Percentiles rank a stretch among this genome's conserved stretches.
phyloP scores from a whole-genome alignment of 768 basidiomycete species.

The Austroboletus festivus region DNA sequence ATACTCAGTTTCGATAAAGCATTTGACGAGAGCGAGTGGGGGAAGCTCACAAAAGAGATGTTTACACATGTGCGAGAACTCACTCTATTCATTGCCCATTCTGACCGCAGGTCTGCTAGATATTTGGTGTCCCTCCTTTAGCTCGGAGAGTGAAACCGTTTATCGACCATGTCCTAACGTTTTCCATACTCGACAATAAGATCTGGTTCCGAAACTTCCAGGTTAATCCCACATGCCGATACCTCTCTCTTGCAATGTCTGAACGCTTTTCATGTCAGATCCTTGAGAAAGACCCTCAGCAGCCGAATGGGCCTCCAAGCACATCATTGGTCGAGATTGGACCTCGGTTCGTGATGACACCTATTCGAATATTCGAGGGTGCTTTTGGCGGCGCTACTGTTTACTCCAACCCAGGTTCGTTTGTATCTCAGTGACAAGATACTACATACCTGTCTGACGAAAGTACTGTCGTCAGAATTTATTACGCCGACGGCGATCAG shows the following conservation, averaged over 20 bases:
- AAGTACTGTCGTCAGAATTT: slow-evolving; percentile 69
- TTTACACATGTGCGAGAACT: slow-evolving; percentile 75
- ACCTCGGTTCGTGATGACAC: slow-evolving; percentile 94
- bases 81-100: neutral
- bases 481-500: slow-evolving; percentile 83
- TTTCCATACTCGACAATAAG: slow-evolving; percentile 92
- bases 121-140: slow-evolving; percentile 91
- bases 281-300: slow-evolving; percentile 88
- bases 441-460: neutral
- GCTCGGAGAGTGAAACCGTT: slow-evolving; percentile 94
- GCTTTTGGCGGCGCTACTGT: slow-evolving; percentile 94
- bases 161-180: slow-evolving; percentile 95
- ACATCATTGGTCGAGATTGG: slow-evolving; percentile 95
- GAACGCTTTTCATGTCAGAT: slow-evolving; percentile 51
- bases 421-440: neutral
- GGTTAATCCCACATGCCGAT: slow-evolving; percentile 41
- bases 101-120: slow-evolving; percentile 45
- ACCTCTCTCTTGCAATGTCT: neutral
- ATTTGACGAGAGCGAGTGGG: slow-evolving; percentile 89
- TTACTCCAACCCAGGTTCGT: slow-evolving; percentile 89
- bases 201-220: slow-evolving; percentile 99
- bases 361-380: slow-evolving; percentile 97
- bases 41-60: slow-evolving; percentile 83
- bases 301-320: slow-evolving; percentile 80
- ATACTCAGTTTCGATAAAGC: slow-evolving; percentile 87